Conservation (phyloP, 441 rosid species). For the Eutrema salsugineum region DNA sequence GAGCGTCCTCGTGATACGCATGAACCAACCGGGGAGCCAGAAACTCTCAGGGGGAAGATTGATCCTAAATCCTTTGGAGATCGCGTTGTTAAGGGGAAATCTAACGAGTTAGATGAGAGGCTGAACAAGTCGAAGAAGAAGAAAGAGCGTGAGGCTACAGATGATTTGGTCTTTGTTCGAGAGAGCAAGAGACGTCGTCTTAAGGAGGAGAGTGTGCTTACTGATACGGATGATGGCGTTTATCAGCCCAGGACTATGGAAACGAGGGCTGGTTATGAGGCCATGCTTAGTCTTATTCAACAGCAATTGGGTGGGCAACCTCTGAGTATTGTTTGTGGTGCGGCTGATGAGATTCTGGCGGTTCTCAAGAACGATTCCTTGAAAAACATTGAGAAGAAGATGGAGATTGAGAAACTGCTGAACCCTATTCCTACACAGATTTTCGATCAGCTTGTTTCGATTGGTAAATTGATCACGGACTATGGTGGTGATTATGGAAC, state of each 20-base stretch:
- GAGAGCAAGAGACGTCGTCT: constrained; percentile 64
- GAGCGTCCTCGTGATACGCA: constrained; percentile 67
- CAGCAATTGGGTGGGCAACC: constrained; percentile 83
- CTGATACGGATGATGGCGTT: constrained; percentile 58
- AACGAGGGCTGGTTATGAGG: constrained; percentile 81
- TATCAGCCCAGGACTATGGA: constrained; percentile 88
- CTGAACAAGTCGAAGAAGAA: constrained; percentile 62
- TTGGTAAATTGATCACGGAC: constrained; percentile 71
- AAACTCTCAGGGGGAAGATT: constrained; percentile 72
- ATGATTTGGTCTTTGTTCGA: constrained; percentile 41
- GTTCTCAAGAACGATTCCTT: constrained; percentile 63
- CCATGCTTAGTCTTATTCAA: constrained; percentile 76
- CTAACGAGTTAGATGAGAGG: constrained; percentile 72
- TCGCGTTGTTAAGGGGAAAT: constrained; percentile 58
- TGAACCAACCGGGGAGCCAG: constrained; percentile 86
- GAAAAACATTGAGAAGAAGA: constrained; percentile 66
- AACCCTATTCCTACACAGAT: constrained; percentile 41
- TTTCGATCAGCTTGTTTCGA: constrained; percentile 70
- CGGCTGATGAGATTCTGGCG: constrained; percentile 83
- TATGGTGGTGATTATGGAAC: constrained; percentile 47
- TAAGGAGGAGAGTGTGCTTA: constrained; percentile 65
- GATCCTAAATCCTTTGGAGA: constrained; percentile 75
- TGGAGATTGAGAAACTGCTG: constrained; percentile 74
- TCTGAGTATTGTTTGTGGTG: constrained; percentile 64
- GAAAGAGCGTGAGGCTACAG: constrained; percentile 44